Evolutionary conservation across 257 asterid genomes (phyloP).

Genomic region (Verbena officinalis): DNA sequence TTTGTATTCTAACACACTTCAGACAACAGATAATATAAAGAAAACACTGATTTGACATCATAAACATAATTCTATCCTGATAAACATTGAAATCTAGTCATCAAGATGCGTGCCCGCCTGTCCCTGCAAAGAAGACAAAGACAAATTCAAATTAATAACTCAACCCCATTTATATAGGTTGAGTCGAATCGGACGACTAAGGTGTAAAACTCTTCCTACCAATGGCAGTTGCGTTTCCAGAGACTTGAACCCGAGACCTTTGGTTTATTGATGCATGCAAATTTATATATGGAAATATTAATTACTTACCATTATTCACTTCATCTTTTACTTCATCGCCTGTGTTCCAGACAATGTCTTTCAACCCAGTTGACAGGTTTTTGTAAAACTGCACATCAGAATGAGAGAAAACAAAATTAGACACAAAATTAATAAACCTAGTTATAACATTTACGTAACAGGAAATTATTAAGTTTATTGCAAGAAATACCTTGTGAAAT

Average conservation of each 20-base stretch:
- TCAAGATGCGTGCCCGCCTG: conserved; percentile 9
- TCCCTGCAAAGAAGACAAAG: conserved; percentile 26
- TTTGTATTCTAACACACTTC: background rate
- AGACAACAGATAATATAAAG: background rate
- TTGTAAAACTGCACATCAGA: conserved; percentile 66
- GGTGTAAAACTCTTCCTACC: no score
- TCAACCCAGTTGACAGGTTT: conserved; percentile 83
- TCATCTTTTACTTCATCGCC: conserved; percentile 60
- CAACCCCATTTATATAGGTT: no score
- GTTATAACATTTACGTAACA: background rate
- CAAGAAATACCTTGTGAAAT: conserved; percentile 69
- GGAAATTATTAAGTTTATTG: background rate
- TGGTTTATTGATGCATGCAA: no score
- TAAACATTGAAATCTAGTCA: background rate
- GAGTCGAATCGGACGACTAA: no score
- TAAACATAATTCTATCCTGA: background rate
- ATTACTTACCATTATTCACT: conserved; percentile 45
- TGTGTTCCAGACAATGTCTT: conserved; percentile 87
- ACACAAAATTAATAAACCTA: background rate
- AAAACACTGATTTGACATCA: background rate
- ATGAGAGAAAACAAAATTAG: conserved; percentile 7
- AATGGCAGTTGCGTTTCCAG: no score
- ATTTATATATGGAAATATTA: background rate
- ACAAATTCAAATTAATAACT: background rate
- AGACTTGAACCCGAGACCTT: no score